Evolutionary conservation across 2,329 filamentous ascomycete genomes (phyloP), one percentile per base, ranked within the genome.

Genomic region (Pseudogymnoascus sp.): DNA sequence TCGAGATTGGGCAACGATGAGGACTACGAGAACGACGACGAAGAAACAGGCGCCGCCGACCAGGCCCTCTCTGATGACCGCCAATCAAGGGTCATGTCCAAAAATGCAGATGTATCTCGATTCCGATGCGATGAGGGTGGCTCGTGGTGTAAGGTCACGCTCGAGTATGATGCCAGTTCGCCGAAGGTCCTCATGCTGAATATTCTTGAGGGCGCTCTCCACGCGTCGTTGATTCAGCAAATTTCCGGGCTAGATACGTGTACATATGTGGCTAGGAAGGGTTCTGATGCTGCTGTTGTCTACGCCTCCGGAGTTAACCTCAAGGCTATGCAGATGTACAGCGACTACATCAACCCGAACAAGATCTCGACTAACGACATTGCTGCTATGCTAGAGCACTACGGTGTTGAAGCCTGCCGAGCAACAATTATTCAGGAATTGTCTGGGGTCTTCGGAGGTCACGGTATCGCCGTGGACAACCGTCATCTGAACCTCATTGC

Each of bases 401-500:
- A 97, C 74, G 94, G 94, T 68, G 92, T 99, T 4, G 94, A 99
- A 77, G 94, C 94, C 1, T 92, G 90, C 53, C 90, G 95, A 23
- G 86, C 83, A 67, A 90, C 86, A 67, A 97, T 99, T 71, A 89
- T 97, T 50, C 83, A 84, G 64, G 94, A 99, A 77, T 84, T 99
- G 72, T 84, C 86, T 62, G 84, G 82, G 47, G 93, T 99, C 66
- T 99, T 99, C 81, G 82, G 83, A 60, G 87, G 88, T 72, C 93
- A 99, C 84, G 90, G 90, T 72, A 99, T 99, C 78, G 84, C 82
- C 65, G 94, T 99, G 61, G 92, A 99, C 74, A 86, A 89, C 68
- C 86, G 94, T 62, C 95, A 99, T 78, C 78, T 99, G 68, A 97
- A 94, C 77, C 82, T 99, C 68, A 97, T 99, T 70, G 93, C 90